phyloP scores from a whole-genome alignment of 2,329 filamentous ascomycete genomes.

The Colletotrichum sp. region DNA sequence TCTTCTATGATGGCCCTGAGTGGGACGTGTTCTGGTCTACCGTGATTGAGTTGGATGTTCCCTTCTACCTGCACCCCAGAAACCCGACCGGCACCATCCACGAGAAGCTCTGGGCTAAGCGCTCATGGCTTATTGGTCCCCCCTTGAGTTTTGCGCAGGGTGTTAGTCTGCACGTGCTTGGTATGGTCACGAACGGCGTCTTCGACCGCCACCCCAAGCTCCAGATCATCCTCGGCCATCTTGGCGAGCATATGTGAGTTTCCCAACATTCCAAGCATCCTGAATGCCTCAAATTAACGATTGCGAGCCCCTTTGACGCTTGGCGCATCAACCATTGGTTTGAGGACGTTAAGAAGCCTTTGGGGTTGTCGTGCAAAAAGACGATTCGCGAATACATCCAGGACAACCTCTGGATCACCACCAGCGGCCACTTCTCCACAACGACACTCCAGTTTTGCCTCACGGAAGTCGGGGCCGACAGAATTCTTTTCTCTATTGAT shows the following conservation, averaged over 20 bases:
- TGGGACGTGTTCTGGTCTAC: not conserved
- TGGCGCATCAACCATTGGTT: not conserved
- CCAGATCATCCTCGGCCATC: not conserved
- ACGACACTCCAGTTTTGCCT: not conserved
- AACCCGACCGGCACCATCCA: not conserved
- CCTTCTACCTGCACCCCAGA: not conserved
- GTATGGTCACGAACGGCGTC: not conserved
- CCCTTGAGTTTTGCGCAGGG: not conserved
- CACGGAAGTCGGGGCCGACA: not conserved
- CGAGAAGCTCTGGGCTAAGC: not conserved
- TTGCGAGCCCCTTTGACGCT: accelerated
- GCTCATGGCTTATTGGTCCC: not conserved
- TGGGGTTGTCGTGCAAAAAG: not conserved
- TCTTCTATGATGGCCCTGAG: not conserved
- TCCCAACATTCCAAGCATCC: too few species aligned
- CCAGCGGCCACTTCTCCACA: not conserved
- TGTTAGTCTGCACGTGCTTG: not conserved
- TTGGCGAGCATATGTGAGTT: not conserved
- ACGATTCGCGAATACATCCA: not conserved
- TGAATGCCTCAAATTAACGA: too few species aligned
- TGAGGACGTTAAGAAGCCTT: not conserved
- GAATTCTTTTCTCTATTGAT: not conserved
- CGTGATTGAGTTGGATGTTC: not conserved
- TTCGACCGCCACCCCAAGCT: not conserved
- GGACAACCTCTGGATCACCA: not conserved